Base-by-base conservation (phyloP, 192 early-diverging fungal species). In the Coemansia sp. region DNA sequence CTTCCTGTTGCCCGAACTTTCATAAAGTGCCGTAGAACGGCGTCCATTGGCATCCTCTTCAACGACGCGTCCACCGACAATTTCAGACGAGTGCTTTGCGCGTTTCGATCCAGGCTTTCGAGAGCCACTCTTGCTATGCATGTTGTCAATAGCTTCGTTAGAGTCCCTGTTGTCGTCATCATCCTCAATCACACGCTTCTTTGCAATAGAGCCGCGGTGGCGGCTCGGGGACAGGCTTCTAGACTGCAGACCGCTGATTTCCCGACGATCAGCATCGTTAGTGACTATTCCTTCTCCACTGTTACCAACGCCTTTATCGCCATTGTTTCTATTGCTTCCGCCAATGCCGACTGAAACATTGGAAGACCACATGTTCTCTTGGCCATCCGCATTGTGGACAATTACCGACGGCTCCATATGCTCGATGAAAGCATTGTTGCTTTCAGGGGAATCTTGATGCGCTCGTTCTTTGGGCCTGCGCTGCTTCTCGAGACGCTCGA, bases 401-500 rank as follows among this genome's bases (percentile, higher is more conserved):
- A 45, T 45, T 16, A 31, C 28, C 31, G 31, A 32, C 7, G 30
- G 29, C 56, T n/a, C 56, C 3, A 30, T 16, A 14, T 30, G 31
- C 18, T 64, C 56, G 7, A 20, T 55, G 11, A 55, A 16, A 7
- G 20, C 61, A 25, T 52, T 31, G 56, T 16, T 18, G 4, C 45
- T 38, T n/a, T 73, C 65, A 0, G 51, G 56, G 11, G 63, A 75
- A 29, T 45, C 17, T 22, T 71, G 75, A 31, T 77, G 65, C 42
- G 62, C 36, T 63, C 72, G 70, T 16, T 77, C 75, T 52, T 80
- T 84, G 36, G 76, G 77, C 32, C 66, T 76, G 48, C 80, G 77
- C 42, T 45, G 42, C 71, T 86, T 83, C 40, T 90, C 89, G 67
- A 88, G 72, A 55, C 82, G 83, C 52, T 87, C 81, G 49, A 90